Conservation (phyloP, 306 rosid species). For the Quercus mongolica region DNA sequence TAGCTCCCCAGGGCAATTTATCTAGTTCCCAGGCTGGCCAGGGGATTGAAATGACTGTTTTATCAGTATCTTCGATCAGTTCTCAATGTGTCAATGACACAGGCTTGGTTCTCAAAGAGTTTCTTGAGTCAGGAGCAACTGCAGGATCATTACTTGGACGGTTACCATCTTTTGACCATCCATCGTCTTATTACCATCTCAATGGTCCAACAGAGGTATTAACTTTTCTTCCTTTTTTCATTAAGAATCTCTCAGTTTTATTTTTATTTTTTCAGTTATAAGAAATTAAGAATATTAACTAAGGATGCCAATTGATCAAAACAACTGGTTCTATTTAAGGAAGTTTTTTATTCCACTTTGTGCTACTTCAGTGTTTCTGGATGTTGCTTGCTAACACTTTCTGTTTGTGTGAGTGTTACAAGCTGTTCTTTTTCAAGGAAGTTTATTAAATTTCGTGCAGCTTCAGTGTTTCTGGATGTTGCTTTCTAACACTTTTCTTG, state of each 20-base stretch:
- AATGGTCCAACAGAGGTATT: constrained; percentile 57
- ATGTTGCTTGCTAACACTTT: background rate
- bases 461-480: background rate
- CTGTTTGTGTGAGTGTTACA: too few relatives aligned
- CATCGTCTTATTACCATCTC: constrained; percentile 48
- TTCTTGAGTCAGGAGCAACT: constrained; percentile 64
- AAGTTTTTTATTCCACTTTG: background rate
- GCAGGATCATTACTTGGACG: constrained; percentile 52
- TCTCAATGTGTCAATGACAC: constrained; percentile 53
- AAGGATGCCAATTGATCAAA: background rate
- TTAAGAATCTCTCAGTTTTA: background rate
- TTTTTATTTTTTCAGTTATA: background rate
- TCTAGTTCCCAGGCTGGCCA: constrained; percentile 43
- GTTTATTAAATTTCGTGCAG: background rate
- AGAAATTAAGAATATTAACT: background rate
- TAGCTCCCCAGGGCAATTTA: constrained; percentile 35
- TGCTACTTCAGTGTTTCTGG: constrained; percentile 4
- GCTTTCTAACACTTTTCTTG: background rate
- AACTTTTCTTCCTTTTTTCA: background rate
- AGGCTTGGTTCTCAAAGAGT: constrained; percentile 78
- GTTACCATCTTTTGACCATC: constrained; percentile 56
- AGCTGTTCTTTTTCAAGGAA: background rate
- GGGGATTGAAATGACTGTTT: constrained; percentile 74
- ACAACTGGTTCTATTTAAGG: background rate
- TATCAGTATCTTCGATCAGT: constrained; percentile 59